Evolutionary conservation across 768 basidiomycete species (phyloP).

Genomic region (Paxillus rubicundulus): DNA sequence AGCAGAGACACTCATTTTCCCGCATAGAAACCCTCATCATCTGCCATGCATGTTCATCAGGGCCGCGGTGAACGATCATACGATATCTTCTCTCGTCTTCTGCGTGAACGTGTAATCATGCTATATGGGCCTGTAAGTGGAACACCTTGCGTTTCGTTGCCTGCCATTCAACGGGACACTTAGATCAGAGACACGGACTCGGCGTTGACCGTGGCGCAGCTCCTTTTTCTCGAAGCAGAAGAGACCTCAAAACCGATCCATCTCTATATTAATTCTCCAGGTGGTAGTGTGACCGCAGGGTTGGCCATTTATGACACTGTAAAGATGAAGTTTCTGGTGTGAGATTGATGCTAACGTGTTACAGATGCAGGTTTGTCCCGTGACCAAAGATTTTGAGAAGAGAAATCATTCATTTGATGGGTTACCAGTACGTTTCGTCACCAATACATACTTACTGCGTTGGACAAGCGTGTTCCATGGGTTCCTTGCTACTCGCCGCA

Average conservation of each 20-base stretch:
- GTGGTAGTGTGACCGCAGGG: constrained; percentile 93
- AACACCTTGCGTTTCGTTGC: constrained; percentile 11
- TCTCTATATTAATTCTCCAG: constrained; percentile 95
- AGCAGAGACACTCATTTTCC: constrained; percentile 16
- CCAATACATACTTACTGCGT: constrained; percentile 97
- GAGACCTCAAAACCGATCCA: constrained; percentile 94
- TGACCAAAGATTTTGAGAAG: constrained; percentile 1
- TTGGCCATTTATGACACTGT: constrained; percentile 98
- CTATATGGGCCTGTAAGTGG: constrained; percentile 81
- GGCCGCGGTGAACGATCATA: constrained; percentile 87
- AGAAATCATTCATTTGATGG: constrained; percentile 26
- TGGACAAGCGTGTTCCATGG: constrained; percentile 96
- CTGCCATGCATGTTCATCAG: constrained; percentile 41
- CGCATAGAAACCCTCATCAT: constrained; percentile 13
- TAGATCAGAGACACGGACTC: constrained; percentile 91
- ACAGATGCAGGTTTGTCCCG: constrained; percentile 66
- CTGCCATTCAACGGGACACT: constrained; percentile 9
- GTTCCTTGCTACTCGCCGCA: constrained; percentile 86
- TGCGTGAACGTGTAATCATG: constrained; percentile 94
- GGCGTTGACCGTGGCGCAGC: constrained; percentile 84
- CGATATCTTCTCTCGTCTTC: constrained; percentile 92
- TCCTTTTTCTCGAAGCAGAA: constrained; percentile 95
- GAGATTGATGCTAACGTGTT: constrained; percentile 17
- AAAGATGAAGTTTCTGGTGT: constrained; percentile 26
- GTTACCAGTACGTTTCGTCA: constrained; percentile 77